phyloP scores from a whole-genome alignment of 371 early-diverging fungal genomes.

The Mortierella sp. region DNA sequence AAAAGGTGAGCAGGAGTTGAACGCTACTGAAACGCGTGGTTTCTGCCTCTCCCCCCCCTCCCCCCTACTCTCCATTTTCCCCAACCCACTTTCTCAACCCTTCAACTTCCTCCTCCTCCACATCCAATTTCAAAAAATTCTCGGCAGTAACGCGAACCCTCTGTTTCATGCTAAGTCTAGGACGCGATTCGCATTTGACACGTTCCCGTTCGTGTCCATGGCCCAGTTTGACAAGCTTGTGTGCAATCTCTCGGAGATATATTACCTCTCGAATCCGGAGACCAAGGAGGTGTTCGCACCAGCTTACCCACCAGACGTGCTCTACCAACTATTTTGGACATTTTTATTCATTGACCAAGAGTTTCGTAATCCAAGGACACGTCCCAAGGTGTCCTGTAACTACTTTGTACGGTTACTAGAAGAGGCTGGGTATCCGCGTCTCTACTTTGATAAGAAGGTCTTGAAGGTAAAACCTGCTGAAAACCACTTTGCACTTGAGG shows the following conservation, averaged over 20 bases:
- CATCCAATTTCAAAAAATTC: too few relatives aligned
- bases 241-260: conserved; percentile 46
- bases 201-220: conserved; percentile 41
- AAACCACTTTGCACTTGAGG: background rate
- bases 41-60: too few relatives aligned
- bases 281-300: conserved; percentile 44
- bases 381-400: conserved; percentile 39
- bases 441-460: conserved; percentile 43
- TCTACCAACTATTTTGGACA: conserved; percentile 53
- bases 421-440: conserved; percentile 36
- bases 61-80: too few relatives aligned
- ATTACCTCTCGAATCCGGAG: conserved; percentile 50
- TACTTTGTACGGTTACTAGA: conserved; percentile 45
- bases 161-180: too few relatives aligned
- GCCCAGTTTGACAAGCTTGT: conserved; percentile 41
- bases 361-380: conserved; percentile 36
- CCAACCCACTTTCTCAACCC: too few relatives aligned
- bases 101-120: too few relatives aligned
- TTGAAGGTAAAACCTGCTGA: conserved; percentile 37
- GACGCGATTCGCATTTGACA: conserved; percentile 38
- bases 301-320: conserved; percentile 34
- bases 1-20: too few relatives aligned
- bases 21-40: too few relatives aligned
- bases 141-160: too few relatives aligned
- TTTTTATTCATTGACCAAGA: conserved; percentile 52